These are phyloP conservation scores for Podospora pseudoanserina DNA, from an alignment of 495 filamentous ascomycete species.

Conservation along the genomic window DNA sequence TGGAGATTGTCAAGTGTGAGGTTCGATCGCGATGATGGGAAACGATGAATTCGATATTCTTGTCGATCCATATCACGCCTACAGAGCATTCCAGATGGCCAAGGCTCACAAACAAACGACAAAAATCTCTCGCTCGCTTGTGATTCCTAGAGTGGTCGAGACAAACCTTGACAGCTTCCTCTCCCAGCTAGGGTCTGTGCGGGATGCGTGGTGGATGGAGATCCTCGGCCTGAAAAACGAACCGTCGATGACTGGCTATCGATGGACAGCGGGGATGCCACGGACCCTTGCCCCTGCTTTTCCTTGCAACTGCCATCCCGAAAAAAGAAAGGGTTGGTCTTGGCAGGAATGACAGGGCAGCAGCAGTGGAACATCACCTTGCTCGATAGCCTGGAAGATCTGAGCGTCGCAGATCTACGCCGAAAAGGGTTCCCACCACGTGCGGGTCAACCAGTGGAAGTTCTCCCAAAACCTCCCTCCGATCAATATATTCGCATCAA, in stretches of 20 bases:
- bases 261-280: too few species aligned
- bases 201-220: neutral
- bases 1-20: neutral
- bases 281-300: neutral
- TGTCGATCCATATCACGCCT: too few species aligned
- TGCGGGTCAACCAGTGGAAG: neutral
- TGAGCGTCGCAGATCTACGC: neutral
- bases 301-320: neutral
- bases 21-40: neutral
- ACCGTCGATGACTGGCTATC: too few species aligned
- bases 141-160: neutral
- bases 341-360: neutral
- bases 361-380: neutral
- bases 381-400: neutral
- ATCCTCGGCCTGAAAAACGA: neutral
- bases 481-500: neutral
- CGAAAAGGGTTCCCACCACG: neutral
- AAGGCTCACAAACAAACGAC: neutral
- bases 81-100: neutral
- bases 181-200: neutral
- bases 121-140: neutral
- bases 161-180: neutral
- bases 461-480: neutral
- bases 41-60: neutral
- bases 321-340: neutral